These are phyloP conservation scores for Amanita brunnescens DNA, from an alignment of 768 basidiomycete genomes.

Conservation along the genomic window DNA sequence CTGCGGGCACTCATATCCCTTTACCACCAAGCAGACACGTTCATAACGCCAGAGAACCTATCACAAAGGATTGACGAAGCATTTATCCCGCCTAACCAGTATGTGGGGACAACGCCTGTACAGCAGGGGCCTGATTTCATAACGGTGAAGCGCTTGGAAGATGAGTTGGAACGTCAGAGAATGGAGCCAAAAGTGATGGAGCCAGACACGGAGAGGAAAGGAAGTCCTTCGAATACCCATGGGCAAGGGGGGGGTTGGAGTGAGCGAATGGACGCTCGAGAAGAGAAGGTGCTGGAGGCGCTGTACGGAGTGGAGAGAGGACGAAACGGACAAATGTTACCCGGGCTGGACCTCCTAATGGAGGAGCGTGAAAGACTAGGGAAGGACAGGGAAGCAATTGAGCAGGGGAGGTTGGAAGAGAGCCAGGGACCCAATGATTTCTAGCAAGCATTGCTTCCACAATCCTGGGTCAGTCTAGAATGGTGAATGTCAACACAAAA, in stretches of 20 bases:
- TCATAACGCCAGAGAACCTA: slow-evolving; percentile 67
- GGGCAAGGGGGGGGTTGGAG: slow-evolving; percentile 22
- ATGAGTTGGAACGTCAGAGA: slow-evolving; percentile 16
- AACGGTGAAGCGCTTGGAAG: slow-evolving; percentile 12
- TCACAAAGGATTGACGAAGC: slow-evolving; percentile 54
- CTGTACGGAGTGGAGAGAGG: slow-evolving; percentile 40
- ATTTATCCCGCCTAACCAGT: slow-evolving; percentile 34
- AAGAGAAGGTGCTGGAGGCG: slow-evolving; percentile 38
- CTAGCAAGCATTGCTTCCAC: too few species aligned
- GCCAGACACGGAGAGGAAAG: slow-evolving; percentile 19
- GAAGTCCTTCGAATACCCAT: neutral
- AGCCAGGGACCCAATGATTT: neutral
- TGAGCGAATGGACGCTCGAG: slow-evolving; percentile 20
- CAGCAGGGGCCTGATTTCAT: neutral
- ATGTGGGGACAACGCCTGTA: too few species aligned
- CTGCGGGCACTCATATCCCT: slow-evolving; percentile 69
- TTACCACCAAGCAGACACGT: slow-evolving; percentile 67
- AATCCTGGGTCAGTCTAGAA: too few species aligned
- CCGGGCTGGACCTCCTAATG: slow-evolving; percentile 37
- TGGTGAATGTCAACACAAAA: too few species aligned
- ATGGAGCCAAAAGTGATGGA: slow-evolving; percentile 29
- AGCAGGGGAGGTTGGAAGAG: neutral
- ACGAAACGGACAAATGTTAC: slow-evolving; percentile 19
- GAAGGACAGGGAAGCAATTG: slow-evolving; percentile 18
- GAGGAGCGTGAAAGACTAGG: slow-evolving; percentile 24